These are phyloP conservation scores for Murraya koenigii DNA, from an alignment of 345 rosid genomes.

Conservation along the genomic window DNA sequence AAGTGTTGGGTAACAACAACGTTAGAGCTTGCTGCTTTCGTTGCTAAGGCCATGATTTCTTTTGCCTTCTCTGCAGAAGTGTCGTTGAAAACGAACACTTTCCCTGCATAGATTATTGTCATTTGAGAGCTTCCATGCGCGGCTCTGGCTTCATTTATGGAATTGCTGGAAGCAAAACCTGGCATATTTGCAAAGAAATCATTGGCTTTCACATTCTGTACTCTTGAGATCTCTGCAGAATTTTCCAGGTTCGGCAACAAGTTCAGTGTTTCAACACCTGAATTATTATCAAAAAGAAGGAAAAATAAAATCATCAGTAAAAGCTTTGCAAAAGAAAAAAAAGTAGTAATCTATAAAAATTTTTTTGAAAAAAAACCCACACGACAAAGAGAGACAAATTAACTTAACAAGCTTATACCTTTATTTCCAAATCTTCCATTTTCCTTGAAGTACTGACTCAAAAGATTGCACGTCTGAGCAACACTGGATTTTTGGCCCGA, in stretches of 20 bases:
- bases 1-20: conserved; percentile 1
- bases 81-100: conserved; percentile 43
- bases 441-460: conserved; percentile 69
- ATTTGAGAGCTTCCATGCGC: conserved; percentile 37
- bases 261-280: conserved; percentile 34
- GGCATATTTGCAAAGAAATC: conserved; percentile 6
- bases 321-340: neutral
- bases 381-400: neutral
- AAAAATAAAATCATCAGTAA: neutral
- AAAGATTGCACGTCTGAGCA: conserved; percentile 54
- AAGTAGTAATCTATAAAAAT: too few relatives aligned
- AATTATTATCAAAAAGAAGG: neutral
- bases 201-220: conserved; percentile 15
- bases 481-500: conserved; percentile 35
- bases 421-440: conserved; percentile 38
- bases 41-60: conserved; percentile 48
- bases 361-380: too few relatives aligned
- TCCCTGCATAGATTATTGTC: conserved; percentile 65
- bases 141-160: conserved; percentile 1
- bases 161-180: conserved; percentile 5
- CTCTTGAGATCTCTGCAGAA: conserved; percentile 1
- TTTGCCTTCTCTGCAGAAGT: conserved; percentile 56
- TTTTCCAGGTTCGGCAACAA: conserved; percentile 33
- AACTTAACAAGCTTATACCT: conserved; percentile 12
- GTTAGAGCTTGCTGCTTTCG: conserved; percentile 11